Evolutionary conservation across 805 yeast species (phyloP).

Genomic region (Ogataea kodamae): DNA sequence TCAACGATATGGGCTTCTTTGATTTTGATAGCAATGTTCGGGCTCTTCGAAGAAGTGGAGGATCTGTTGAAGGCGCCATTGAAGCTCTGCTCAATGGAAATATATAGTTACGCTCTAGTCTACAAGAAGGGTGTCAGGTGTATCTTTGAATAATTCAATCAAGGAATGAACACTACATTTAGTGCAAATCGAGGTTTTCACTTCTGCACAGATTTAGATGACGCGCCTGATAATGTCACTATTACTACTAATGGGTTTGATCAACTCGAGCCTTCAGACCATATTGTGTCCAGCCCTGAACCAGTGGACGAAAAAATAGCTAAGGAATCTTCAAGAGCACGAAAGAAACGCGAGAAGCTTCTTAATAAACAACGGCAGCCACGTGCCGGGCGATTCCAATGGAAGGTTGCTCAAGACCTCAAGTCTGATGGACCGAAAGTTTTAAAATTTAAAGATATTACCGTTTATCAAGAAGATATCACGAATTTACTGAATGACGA

Average conservation of each 20-base stretch:
- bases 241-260: constrained; percentile 42
- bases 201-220: constrained; percentile 13
- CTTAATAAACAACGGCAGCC: constrained; percentile 5
- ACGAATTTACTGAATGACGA: constrained; percentile 56
- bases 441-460: constrained; percentile 52
- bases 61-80: constrained; percentile 94
- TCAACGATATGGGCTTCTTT: constrained; percentile 81
- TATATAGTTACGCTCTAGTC: constrained; percentile 35
- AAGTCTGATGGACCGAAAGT: constrained; percentile 28
- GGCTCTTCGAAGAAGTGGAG: constrained; percentile 93
- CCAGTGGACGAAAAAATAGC: constrained; percentile 3
- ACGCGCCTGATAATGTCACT: constrained; percentile 8
- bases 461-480: constrained; percentile 57
- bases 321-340: constrained; percentile 15
- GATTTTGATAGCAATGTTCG: constrained; percentile 90
- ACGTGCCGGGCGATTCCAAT: constrained; percentile 1
- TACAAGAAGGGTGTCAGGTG: neutral
- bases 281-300: constrained; percentile 7
- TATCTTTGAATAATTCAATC: constrained; percentile 1
- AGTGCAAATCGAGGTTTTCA: constrained; percentile 25
- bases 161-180: constrained; percentile 17
- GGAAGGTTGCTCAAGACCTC: constrained; percentile 5
- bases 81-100: constrained; percentile 74
- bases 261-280: constrained; percentile 35
- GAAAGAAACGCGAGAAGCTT: constrained; percentile 13